These are phyloP conservation scores for Vanderwaltozyma yarrowii DNA, from an alignment of 805 yeast genomes.

Conservation along the genomic window DNA sequence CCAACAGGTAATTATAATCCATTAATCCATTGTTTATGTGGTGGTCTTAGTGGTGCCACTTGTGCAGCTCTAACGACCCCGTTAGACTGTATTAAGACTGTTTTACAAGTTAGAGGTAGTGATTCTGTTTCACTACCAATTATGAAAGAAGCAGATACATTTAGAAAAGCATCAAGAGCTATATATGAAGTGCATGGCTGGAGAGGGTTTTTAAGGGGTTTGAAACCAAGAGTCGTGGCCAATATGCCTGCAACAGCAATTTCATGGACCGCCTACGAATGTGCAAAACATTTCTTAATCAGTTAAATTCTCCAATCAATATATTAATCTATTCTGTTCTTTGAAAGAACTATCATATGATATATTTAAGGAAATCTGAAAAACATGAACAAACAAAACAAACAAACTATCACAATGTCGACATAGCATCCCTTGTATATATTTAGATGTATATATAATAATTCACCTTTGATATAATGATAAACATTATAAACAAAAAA, in stretches of 20 bases:
- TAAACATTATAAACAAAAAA: too few relatives aligned
- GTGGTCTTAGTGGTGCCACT: constrained; percentile 88
- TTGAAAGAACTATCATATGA: too few relatives aligned
- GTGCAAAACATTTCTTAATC: constrained; percentile 60
- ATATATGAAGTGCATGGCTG: constrained; percentile 53
- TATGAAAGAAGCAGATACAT: constrained; percentile 49
- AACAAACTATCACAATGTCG: too few relatives aligned
- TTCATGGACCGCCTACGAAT: constrained; percentile 96
- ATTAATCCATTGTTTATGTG: constrained; percentile 80
- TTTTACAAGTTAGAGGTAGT: constrained; percentile 71
- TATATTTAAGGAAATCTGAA: too few relatives aligned
- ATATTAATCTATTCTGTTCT: too few relatives aligned
- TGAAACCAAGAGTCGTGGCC: constrained; percentile 83
- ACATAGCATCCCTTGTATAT: neutral
- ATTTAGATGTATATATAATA: too few relatives aligned
- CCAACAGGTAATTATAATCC: constrained; percentile 81
- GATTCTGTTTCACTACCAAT: constrained; percentile 32
- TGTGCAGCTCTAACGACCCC: constrained; percentile 98
- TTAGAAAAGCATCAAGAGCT: constrained; percentile 61
- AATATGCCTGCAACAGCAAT: constrained; percentile 98
- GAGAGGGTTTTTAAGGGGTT: constrained; percentile 69
- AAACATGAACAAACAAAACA: too few relatives aligned
- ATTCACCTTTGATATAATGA: neutral
- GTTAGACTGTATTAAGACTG: constrained; percentile 86
- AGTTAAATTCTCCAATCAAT: too few relatives aligned